Base-by-base conservation (phyloP, 768 basidiomycete genomes). In the Leccinum boreale region DNA sequence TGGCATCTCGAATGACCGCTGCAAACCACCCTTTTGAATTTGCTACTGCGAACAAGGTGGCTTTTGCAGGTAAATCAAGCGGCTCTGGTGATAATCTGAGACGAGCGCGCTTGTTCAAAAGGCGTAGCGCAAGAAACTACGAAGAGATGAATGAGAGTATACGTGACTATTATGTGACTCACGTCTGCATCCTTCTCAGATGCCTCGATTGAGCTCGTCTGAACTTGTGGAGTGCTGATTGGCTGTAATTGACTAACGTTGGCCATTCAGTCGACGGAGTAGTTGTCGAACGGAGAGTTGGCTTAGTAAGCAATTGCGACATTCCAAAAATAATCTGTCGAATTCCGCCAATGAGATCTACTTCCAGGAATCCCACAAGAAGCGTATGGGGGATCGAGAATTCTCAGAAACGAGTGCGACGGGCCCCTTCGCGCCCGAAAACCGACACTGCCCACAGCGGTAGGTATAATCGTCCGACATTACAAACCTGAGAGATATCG, bases 21-120 rank as follows among this genome's bases (percentile, higher is more conserved):
- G 82, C 86, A 70, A 91, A 92, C 84, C 85, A 91, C 28, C 83
- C 86, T 60, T 76, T 80, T 12, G 75, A 71, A 65, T 85, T 88
- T 3, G 85, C 78, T 3, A 81, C 75, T 4, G 84, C 79, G 62
- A 92, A 82, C 17, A 87, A 75, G 53, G 72, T 78, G 42, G 80
- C 82, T 24, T 79, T 77, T 6, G 79, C 72, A 2, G 76, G 73
- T 21, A 80, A 72, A 61, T 78, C 73, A 28, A 86, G 70, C 1
- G 79, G 74, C 17, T 79, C 65, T 1, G 78, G 73, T 14, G 90
- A 92, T 8, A 92, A 68, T 50, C 79, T 77, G 45, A 89, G 76
- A 61, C 90, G 86, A 35, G 82, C 74, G 51, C 84, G 82, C 67
- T 88, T 91, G 63, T 82, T 81, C 23, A 83, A 57, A 10, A 78